Conservation (phyloP, 106 monocot genomes). For the Dioscorea alata region DNA sequence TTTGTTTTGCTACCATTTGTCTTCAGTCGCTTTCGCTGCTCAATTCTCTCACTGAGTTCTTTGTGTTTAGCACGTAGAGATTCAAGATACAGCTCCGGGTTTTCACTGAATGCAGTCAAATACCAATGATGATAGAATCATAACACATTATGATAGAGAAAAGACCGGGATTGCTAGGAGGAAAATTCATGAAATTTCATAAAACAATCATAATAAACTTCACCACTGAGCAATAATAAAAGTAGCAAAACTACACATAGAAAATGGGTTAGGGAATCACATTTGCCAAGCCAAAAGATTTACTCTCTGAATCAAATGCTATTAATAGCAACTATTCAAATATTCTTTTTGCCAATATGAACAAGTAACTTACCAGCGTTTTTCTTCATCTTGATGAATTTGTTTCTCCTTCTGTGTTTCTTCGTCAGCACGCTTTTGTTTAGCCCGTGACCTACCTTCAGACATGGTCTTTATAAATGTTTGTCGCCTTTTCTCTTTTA, state of each 20-base stretch:
- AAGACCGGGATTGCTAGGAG: too few relatives aligned
- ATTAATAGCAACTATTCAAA: neutral
- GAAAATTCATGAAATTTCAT: too few relatives aligned
- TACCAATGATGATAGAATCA: neutral
- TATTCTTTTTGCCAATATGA: too few relatives aligned
- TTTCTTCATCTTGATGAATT: conserved; percentile 86
- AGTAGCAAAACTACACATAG: neutral
- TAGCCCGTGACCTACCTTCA: conserved; percentile 81
- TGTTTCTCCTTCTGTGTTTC: conserved; percentile 65
- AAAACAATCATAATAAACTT: too few relatives aligned
- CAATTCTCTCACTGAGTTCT: conserved; percentile 76
- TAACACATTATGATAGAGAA: too few relatives aligned
- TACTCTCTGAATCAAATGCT: neutral
- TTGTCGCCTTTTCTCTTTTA: conserved; percentile 88
- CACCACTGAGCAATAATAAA: neutral
- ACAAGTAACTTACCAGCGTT: conserved; percentile 52
- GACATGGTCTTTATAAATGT: conserved; percentile 78
- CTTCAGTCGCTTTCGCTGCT: conserved; percentile 77
- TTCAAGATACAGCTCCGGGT: conserved; percentile 91
- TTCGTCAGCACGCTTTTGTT: conserved; percentile 77
- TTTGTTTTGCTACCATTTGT: conserved; percentile 52
- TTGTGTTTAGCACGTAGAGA: conserved; percentile 57
- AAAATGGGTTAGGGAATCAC: neutral
- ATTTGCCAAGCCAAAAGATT: neutral
- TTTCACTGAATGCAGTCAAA: conserved; percentile 47